These are phyloP conservation scores for Globisporangium mamillatum DNA, from an alignment of 352 stramenopile genomes.

Conservation along the genomic window DNA sequence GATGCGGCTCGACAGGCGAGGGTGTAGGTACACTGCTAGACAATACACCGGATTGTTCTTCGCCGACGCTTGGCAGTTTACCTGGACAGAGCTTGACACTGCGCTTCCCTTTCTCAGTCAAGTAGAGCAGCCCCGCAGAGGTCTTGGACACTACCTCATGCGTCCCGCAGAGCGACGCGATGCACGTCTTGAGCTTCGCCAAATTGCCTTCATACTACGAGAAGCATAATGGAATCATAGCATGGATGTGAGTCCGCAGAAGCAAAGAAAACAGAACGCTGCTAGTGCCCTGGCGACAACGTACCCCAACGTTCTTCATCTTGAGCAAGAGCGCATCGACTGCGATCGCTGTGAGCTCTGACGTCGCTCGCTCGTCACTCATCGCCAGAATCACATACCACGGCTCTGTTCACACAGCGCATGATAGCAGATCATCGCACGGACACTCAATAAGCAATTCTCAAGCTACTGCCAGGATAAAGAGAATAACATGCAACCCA, in stretches of 20 bases:
- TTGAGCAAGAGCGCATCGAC: constrained; percentile 39
- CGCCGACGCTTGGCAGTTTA: constrained; percentile 7
- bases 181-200: constrained; percentile 50
- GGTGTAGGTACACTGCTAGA: not conserved
- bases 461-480: not conserved
- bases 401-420: constrained; percentile 39
- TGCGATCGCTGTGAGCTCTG: constrained; percentile 34
- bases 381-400: constrained; percentile 74
- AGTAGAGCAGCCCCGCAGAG: constrained; percentile 37
- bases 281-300: not conserved
- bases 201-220: constrained; percentile 53
- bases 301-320: constrained; percentile 51
- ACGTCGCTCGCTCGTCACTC: constrained; percentile 31
- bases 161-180: constrained; percentile 51
- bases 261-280: no score
- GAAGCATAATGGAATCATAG: not conserved
- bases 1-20: not conserved
- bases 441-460: not conserved
- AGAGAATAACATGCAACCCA: not conserved
- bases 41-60: not conserved
- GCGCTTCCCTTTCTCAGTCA: constrained; percentile 50
- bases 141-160: constrained; percentile 57
- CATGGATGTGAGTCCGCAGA: not conserved
- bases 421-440: not conserved
- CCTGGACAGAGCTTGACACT: constrained; percentile 53